Base-by-base conservation (phyloP, 2,329 filamentous ascomycete species). In the Immersiporthe knoxdaviesiana region DNA sequence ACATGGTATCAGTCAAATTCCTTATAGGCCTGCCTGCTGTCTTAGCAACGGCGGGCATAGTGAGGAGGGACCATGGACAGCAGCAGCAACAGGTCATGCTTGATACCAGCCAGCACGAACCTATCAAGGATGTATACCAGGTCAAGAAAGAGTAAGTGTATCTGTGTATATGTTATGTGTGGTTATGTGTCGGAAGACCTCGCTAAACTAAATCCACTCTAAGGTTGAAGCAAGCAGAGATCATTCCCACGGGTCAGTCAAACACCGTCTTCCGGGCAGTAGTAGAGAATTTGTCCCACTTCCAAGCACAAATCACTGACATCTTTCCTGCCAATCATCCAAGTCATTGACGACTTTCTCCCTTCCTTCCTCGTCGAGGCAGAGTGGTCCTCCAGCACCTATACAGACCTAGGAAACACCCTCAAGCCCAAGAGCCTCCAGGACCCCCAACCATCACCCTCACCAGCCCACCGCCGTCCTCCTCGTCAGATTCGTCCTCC, bases 291-390 rank as follows among this genome's bases (percentile, higher is more conserved):
- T 39, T 7, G 2, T 4, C 2, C 1, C 8, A 14, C 10, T 18
- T 39, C n/a, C n/a, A n/a, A 11, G 32, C 37, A 44, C 21, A 1
- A 18, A 61, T 14, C n/a, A 56, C 58, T 72, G n/a, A 61, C 59
- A 58, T n/a, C 12, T 27, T 27, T 30, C 7, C n/a, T 5, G 3
- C 41, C 6, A 0, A 24, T 47, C 18, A 35, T 14, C 39, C 3
- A 44, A 87, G 87, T 90, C 27, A 82, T 90, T 69, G 83, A 89
- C 72, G 83, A 87, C 71, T 90, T 91, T 76, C 76, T 81, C 3
- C 88, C 88, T 7, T 80, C 80, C 8, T 79, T 88, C 66, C 81
- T 82, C 52, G 74, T 90, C 54, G 78, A 86, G 11, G 80, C 77
- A 54, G 86, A 85, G 78, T 81, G 83, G 68, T 76, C 80, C 1